phyloP scores from a whole-genome alignment of 2,329 filamentous ascomycete genomes.

The Trichophyton equinum region DNA sequence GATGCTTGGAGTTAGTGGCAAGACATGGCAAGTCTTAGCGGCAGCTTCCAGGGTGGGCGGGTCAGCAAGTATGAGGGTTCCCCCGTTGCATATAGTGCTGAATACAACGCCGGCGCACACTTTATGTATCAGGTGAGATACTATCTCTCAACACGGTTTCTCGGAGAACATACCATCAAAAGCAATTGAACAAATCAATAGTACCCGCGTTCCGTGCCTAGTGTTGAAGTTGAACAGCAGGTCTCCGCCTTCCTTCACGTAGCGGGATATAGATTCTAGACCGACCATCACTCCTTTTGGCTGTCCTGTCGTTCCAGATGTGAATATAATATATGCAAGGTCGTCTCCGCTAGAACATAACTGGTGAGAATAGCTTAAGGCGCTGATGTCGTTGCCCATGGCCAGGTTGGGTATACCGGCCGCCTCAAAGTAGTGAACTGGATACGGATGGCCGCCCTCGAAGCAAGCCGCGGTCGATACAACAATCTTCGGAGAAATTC shows the following conservation, averaged over 20 bases:
- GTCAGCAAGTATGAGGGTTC: not conserved
- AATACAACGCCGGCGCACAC: not conserved
- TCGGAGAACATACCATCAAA: conserved; percentile 1
- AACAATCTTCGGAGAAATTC: not conserved
- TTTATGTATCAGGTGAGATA: not conserved
- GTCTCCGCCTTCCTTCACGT: conserved; percentile 3
- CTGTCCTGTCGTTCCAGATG: conserved; percentile 7
- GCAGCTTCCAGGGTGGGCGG: not conserved
- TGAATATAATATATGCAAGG: conserved; percentile 11
- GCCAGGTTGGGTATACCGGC: not conserved
- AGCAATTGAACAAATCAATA: conserved; percentile 3
- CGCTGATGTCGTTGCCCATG: not conserved
- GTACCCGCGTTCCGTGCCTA: not conserved
- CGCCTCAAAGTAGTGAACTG: not conserved
- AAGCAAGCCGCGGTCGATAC: not conserved
- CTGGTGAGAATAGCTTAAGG: not conserved
- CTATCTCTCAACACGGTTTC: not conserved
- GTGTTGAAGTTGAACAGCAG: not conserved
- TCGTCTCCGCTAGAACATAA: not conserved
- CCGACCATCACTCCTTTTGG: conserved; percentile 7
- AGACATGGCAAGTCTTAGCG: not conserved
- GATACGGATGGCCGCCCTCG: not conserved
- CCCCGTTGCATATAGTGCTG: not conserved
- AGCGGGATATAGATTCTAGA: conserved; percentile 7
- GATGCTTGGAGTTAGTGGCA: not conserved